Evolutionary conservation across 345 rosid species (phyloP).

Genomic region (Hibiscus syriacus): DNA sequence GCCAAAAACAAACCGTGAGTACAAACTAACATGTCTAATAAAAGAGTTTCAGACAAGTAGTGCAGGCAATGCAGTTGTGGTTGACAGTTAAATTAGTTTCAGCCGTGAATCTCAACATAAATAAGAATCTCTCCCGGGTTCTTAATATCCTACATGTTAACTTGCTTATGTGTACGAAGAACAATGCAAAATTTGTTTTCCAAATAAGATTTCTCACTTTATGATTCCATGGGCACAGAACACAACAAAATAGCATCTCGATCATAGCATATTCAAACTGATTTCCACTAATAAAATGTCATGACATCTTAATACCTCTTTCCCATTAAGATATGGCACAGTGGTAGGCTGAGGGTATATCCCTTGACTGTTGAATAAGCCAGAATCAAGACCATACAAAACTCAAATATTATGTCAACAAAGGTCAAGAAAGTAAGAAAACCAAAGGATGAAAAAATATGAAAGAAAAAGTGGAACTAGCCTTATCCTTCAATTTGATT

Average conservation of each 20-base stretch:
- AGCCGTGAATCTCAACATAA: neutral
- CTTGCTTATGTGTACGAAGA: neutral
- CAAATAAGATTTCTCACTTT: neutral
- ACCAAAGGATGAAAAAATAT: neutral
- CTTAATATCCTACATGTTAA: neutral
- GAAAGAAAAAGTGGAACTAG: conserved; percentile 31
- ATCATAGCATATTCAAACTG: neutral
- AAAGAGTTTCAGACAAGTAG: neutral
- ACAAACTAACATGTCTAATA: neutral
- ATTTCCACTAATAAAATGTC: neutral
- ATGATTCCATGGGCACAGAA: neutral
- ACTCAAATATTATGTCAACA: conserved; percentile 9
- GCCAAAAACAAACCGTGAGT: neutral
- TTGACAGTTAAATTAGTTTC: neutral
- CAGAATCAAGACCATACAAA: conserved; percentile 50
- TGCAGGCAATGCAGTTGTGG: neutral
- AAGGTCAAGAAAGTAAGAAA: neutral
- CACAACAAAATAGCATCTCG: neutral
- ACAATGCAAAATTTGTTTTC: neutral
- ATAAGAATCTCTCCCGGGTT: neutral
- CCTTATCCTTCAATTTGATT: conserved; percentile 59
- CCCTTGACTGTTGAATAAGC: conserved; percentile 65
- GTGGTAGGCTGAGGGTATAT: conserved; percentile 67
- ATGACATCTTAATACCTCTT: conserved; percentile 43
- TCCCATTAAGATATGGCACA: conserved; percentile 45